Base-by-base conservation (phyloP, 2,329 filamentous ascomycete species). In the Hymenoscyphus infarciens region DNA sequence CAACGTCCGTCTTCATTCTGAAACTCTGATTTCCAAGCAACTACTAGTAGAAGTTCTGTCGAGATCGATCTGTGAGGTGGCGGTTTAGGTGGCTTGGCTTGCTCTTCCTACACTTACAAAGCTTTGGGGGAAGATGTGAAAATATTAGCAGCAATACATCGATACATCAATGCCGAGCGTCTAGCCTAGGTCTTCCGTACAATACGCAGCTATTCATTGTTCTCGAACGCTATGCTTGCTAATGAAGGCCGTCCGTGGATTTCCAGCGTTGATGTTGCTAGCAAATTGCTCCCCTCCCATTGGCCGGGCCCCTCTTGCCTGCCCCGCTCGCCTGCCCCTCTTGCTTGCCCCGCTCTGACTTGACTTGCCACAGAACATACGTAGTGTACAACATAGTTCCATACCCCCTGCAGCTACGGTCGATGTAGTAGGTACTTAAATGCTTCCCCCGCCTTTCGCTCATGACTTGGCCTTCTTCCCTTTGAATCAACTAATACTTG, bases 361-460 rank as follows among this genome's bases (percentile, higher is more conserved):
- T 22, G 42, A 49, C 42, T 49, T 35, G n/a, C 42, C 42, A 49
- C 42, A 49, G 7, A 35, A 25, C 42, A 49, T 49, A 49, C 42
- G 42, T 49, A n/a, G n/a, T n/a, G n/a, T n/a, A n/a, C n/a, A n/a
- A n/a, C n/a, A n/a, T n/a, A 49, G 42, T 22, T 11, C 19, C n/a
- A 11, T 10, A 49, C 42, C 42, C 42, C 42, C 42, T 49, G 42
- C 42, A 49, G 42, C 42, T 25, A 19, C 42, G 25, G 42, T 22
- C 19, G n/a, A 49, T 22, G 33, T 33, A 33, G 53, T 54, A 55
- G 25, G 53, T 54, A 55, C 29, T 61, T 53, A 61, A 62, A 13
- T 49, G 42, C n/a, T 35, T 53, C 35, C 53, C 49, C 60, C 56
- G 31, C 49, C 27, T 56, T 53, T 52, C n/a, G 15, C 39, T 22